Conservation (phyloP, 495 filamentous ascomycete species). For the Penicillium manginii region DNA sequence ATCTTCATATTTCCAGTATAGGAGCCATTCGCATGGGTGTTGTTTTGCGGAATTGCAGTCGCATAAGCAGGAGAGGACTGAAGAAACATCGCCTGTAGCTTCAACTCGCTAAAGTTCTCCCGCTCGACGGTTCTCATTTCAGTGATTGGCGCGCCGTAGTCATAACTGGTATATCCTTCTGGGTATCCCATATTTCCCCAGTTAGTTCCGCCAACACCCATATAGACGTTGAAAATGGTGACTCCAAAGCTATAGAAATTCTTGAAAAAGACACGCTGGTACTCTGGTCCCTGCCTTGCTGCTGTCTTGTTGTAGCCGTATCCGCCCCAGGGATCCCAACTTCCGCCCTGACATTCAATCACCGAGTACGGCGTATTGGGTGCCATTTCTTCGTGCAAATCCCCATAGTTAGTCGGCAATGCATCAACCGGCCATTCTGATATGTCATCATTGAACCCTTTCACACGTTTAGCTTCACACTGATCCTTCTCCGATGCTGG, state of each 20-base stretch:
- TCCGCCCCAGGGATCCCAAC: slow-evolving; percentile 39
- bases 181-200: slow-evolving; percentile 76
- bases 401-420: no score
- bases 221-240: slow-evolving; percentile 66
- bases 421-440: no score
- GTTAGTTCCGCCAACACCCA: slow-evolving; percentile 70
- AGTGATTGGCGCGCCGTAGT: slow-evolving; percentile 64
- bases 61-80: slow-evolving; percentile 66
- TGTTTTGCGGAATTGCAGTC: slow-evolving; percentile 43
- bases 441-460: no score
- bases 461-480: no score
- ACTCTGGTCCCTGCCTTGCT: no score
- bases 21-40: slow-evolving; percentile 37
- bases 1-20: slow-evolving; percentile 49
- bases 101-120: slow-evolving; percentile 75
- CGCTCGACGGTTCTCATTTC: slow-evolving; percentile 63
- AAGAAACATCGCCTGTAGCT: slow-evolving; percentile 69
- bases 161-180: slow-evolving; percentile 69
- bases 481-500: no score
- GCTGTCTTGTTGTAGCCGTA: no score
- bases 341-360: no score
- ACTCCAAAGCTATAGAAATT: slow-evolving; percentile 66
- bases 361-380: no score
- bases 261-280: slow-evolving; percentile 65
- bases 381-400: no score